Base-by-base conservation (phyloP, 306 rosid species). In the Rosa lucieae region DNA sequence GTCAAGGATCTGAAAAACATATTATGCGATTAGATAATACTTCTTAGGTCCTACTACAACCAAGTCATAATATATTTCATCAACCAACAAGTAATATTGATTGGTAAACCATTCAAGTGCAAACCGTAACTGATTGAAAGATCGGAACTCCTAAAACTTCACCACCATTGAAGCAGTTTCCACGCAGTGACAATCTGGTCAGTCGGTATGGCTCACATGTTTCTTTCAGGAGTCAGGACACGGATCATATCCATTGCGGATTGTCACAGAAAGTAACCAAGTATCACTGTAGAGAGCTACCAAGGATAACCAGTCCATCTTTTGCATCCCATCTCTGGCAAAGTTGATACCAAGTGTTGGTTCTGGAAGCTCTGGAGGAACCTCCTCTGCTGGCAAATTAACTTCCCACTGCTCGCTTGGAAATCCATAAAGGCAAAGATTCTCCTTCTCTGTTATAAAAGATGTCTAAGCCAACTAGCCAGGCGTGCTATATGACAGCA, bases 201-300 rank as follows among this genome's bases (percentile, higher is more conserved):
- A 8, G 12, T 58, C 12, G 63, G 12, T 9, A 10, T 5, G 1
- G 65, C 65, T 21, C 14, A 58, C 5, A 21, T 58, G 1, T 56
- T n/a, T 56, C 23, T n/a, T 8, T 6, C 5, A 26, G 11, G 32
- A 29, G 32, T 29, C 32, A 29, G 63, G 32, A 21, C 65, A 58
- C 32, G 32, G 35, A 58, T 3, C 65, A 10, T 21, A 58, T 21
- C 65, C 65, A 3, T 58, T 58, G 63, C 23, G 32, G 9, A 21
- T n/a, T 56, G 32, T n/a, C 63, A 91, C 89, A 6, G 93, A 23
- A 62, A 87, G 87, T 77, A 91, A 82, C 97, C 97, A 89, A 0
- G 97, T 86, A 86, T 91, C 93, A 81, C 97, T 88, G 84, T 88
- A 89, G 62, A 84, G 87, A 80, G 97, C 92, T n/a, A 91, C 97